Evolutionary conservation across 164 flowering plant species (phyloP), one percentile per base, ranked within the genome.

Genomic region (Tetrastigma voinierianum): DNA sequence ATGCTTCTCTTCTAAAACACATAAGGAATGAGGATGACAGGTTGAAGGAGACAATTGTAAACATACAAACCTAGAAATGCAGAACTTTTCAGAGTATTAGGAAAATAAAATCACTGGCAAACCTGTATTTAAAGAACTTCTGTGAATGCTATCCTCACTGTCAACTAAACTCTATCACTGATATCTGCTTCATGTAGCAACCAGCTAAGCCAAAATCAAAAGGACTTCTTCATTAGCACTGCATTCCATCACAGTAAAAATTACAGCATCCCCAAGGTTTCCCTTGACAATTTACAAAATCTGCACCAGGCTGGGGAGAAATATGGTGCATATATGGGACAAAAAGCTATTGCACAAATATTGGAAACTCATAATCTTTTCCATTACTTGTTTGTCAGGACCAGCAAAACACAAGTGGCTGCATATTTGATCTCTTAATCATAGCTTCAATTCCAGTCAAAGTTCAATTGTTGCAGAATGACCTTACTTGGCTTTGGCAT

Each of bases 301-400:
- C 46, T 72, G 80, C 76, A 72, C 80, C 76, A 46, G 63, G 47
- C 7, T 47, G 52, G 51, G 46, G 46, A 24, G 58, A 74, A 69
- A 74, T 14, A 46, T 55, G 67, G 77, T 57, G 67, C 77, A 65
- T 57, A 51, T 8, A 23, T 24, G 3, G 43, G 43, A 46, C 32
- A 44, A 69, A 56, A 7, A 45, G 46, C 8, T 46, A 12, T 21
- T 2, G 18, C 52, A 58, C 46, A 44, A 49, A 66, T 45, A 7
- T n/a, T 23, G 57, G 10, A 24, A 18, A n/a, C 57, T 64, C 49
- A 23, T 43, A 2, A 46, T 3, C 58, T 51, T 61, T 11, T 21
- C 13, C 60, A 20, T 44, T 24, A 40, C 25, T 45, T 51, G 19
- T 25, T 62, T 48, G 24, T 21, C 12, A 13, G 55, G 55, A 44